phyloP scores from a whole-genome alignment of 2,329 filamentous ascomycete genomes.

The Penicillium sp. region DNA sequence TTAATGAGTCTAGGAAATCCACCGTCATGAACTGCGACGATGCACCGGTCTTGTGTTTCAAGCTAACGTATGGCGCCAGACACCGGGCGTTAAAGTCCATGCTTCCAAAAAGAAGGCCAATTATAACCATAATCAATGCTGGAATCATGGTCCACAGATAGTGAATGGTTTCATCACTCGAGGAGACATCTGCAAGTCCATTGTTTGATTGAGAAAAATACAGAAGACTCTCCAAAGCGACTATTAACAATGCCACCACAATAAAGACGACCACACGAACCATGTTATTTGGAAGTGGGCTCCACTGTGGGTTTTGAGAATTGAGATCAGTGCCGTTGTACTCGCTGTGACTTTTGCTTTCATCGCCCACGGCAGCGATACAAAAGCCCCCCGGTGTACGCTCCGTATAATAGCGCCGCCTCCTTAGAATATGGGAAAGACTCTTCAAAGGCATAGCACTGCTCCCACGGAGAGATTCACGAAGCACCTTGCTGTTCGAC shows the following conservation, averaged over 20 bases:
- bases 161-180: background rate
- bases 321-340: background rate
- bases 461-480: background rate
- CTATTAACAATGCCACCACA: background rate
- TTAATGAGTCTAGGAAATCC: constrained; percentile 4
- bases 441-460: background rate
- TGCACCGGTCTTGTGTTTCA: background rate
- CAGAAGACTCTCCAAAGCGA: constrained; percentile 1
- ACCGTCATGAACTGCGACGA: constrained; percentile 4
- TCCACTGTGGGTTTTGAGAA: constrained; percentile 1
- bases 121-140: constrained; percentile 2
- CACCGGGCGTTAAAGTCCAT: constrained; percentile 10
- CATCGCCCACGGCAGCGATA: background rate
- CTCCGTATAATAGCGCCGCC: background rate
- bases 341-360: background rate
- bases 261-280: constrained; percentile 1
- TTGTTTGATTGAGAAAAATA: constrained; percentile 4
- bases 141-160: constrained; percentile 13
- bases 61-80: constrained; percentile 8
- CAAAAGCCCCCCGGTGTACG: background rate
- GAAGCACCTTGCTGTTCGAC: constrained; percentile 3
- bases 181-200: constrained; percentile 1
- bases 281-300: constrained; percentile 4
- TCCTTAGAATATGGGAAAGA: background rate
- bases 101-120: constrained; percentile 2